Evolutionary conservation across 306 rosid genomes (phyloP), one percentile per base, ranked within the genome.

Genomic region (Castanea mollissima): DNA sequence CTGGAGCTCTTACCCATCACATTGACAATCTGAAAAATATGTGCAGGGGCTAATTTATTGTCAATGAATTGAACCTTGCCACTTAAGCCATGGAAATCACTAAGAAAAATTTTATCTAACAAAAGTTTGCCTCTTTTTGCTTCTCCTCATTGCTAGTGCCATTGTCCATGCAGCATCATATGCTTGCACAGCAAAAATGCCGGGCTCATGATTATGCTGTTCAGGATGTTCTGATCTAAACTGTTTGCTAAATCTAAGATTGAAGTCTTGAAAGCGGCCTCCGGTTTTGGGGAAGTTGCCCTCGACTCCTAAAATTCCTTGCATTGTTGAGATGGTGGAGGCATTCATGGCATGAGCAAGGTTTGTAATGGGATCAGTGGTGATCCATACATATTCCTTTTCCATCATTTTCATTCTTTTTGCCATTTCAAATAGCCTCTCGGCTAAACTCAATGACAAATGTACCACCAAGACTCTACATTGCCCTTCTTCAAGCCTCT

Each of bases 381-480:
- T 81, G 79, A 89, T 87, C 93, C 91, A 89, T n/a, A 85, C 88
- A 78, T 81, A 85, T 54, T 41, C 88, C 56, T 78, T 83, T 67
- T 79, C 88, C 82, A 87, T 81, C 93, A 89, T 89, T 4, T 81
- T 69, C 88, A 85, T 71, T 62, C 81, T 65, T 9, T 57, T 77
- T 46, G 88, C 89, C 44, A 31, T 83, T 63, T 82, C 18, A 59
- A 87, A 89, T 1, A 89, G 67, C 27, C 55, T 69, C 31, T 83
- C 16, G 1, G 86, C 90, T 77, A 83, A 81, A 25, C 77, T 15
- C 19, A 77, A 78, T 3, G 89, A 81, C 65, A 75, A 46, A 25
- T 60, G 88, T 15, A 87, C 89, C 38, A 86, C 55, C 69, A 83
- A 84, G 11, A 85, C 83, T 82, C 87, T 80, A 27, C 85, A 73